phyloP scores from a whole-genome alignment of 805 yeast genomes.

The Isabelozyma pseudorhagii region DNA sequence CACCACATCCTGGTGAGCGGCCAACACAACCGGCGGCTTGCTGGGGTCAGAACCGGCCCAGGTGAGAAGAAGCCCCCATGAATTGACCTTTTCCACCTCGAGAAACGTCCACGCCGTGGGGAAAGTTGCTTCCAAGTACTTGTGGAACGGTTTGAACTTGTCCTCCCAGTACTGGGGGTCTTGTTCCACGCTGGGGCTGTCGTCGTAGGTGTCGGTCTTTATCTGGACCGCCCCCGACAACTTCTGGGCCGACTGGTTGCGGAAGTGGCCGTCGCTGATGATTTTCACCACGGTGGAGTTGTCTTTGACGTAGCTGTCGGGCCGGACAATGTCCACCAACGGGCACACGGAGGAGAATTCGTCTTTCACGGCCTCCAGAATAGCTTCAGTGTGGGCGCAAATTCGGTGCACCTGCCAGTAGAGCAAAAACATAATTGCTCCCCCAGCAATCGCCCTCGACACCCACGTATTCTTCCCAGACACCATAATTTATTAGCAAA shows the following conservation, averaged over 20 bases:
- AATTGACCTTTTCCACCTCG: conserved; percentile 11
- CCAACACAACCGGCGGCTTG: conserved; percentile 16
- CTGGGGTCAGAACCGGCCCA: conserved; percentile 15
- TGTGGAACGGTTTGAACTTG: conserved; percentile 15
- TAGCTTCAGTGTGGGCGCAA: neutral
- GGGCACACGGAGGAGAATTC: neutral
- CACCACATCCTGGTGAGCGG: conserved; percentile 24
- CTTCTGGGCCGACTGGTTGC: conserved; percentile 10
- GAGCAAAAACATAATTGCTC: neutral
- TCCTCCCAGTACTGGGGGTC: conserved; percentile 12
- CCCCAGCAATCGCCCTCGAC: neutral
- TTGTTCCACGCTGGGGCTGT: conserved; percentile 10
- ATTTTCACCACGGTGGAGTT: conserved; percentile 15
- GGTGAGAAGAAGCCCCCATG: conserved; percentile 17
- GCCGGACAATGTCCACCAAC: conserved; percentile 18
- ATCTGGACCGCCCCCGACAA: conserved; percentile 13
- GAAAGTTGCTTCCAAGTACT: conserved; percentile 12
- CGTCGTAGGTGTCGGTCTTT: conserved; percentile 10
- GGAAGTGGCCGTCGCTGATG: conserved; percentile 9
- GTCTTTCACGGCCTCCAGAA: neutral
- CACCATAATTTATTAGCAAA: no score
- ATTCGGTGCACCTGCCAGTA: neutral
- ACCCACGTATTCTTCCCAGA: no score
- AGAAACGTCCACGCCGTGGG: conserved; percentile 12
- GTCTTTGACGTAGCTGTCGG: conserved; percentile 15